Evolutionary conservation across 495 filamentous ascomycete species (phyloP), one percentile per base, ranked within the genome.

Genomic region (Cetradonia linearis): DNA sequence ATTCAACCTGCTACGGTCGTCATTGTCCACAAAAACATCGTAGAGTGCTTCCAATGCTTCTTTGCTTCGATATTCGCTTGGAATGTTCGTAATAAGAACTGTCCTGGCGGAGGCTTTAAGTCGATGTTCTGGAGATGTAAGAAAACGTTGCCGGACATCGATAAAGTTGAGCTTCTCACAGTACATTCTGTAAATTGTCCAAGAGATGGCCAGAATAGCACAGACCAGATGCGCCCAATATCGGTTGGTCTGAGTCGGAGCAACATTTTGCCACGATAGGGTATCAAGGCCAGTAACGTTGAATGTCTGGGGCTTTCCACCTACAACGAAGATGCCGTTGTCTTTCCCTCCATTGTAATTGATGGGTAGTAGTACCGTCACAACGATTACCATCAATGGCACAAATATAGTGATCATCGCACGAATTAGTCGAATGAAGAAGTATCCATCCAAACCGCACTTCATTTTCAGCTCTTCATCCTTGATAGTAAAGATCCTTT

Each of bases 1-100:
- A 44, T 36, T 62, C 55, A 67, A 59, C 42, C 57, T 64, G 54
- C 56, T 65, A 28, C 56, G 62, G 56, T 67, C 65, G 49, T 67
- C 65, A 34, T 67, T 65, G 42, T 67, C 65, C 34, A 67, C 65
- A 49, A 67, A 67, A 36, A 67, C 65, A 58, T 67, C 65, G 33
- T 67, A 67, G 23, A 67, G 65, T 36, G 65, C 65, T 58, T 67
- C 63, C 44, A 67, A 34, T 30, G 62, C 65, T 40, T 62, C 62
- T 61, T 65, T 67, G 38, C 62, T 67, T 47, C 65, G 59, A 56
- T 67, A 67, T 36, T 67, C 62, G n/a, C 14, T 34, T 30, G 65
- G 65, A 53, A 67, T 67, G 14, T 67, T 67, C 16, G 65, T 67
- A 59, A 67, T 54, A 25, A 67, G 65, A 36, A 67, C 58, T 28